Percentiles rank a stretch among this genome's conserved stretches.
phyloP scores from a whole-genome alignment of 2,329 filamentous ascomycete genomes.

The Chlorencoelia australis region DNA sequence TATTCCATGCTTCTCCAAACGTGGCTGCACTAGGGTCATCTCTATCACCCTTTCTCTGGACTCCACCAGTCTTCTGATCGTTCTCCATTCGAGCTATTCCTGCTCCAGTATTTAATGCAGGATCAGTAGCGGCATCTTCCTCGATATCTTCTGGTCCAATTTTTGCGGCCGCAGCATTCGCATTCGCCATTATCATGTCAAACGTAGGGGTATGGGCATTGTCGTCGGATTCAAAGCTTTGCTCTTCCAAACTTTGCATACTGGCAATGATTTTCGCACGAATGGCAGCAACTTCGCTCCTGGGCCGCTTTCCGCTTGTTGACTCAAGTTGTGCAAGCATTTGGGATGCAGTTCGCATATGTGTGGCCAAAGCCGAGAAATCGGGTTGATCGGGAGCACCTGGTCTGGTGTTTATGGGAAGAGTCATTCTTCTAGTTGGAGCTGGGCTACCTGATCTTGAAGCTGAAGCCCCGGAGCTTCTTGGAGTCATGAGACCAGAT shows the following conservation, averaged over 20 bases:
- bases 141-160: slow-evolving; percentile 44
- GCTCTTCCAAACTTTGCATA: slow-evolving; percentile 80
- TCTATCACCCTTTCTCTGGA: slow-evolving; percentile 70
- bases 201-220: slow-evolving; percentile 59
- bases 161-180: slow-evolving; percentile 42
- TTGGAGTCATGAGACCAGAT: slow-evolving; percentile 53
- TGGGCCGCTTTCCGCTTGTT: slow-evolving; percentile 70
- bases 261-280: slow-evolving; percentile 80
- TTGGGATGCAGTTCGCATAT: slow-evolving; percentile 79
- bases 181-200: slow-evolving; percentile 71
- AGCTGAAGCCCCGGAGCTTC: slow-evolving; percentile 57
- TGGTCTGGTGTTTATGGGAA: slow-evolving; percentile 41
- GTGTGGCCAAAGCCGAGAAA: slow-evolving; percentile 71
- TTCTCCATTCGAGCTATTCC: slow-evolving; percentile 82
- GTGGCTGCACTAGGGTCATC: slow-evolving; percentile 80
- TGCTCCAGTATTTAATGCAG: slow-evolving; percentile 50
- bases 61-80: slow-evolving; percentile 75
- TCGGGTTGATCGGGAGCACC: slow-evolving; percentile 62
- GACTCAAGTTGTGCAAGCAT: slow-evolving; percentile 79
- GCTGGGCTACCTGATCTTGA: slow-evolving; percentile 61
- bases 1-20: slow-evolving; percentile 78
- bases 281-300: slow-evolving; percentile 72
- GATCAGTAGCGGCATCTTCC: slow-evolving; percentile 36
- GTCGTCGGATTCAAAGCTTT: slow-evolving; percentile 71
- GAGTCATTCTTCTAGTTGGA: slow-evolving; percentile 47